A percentile compares a stretch with the other conserved stretches of the same genome.
These are phyloP conservation scores for Sugiyamaella boreocaroliniensis DNA, from an alignment of 805 yeast genomes.

Conservation along the genomic window DNA sequence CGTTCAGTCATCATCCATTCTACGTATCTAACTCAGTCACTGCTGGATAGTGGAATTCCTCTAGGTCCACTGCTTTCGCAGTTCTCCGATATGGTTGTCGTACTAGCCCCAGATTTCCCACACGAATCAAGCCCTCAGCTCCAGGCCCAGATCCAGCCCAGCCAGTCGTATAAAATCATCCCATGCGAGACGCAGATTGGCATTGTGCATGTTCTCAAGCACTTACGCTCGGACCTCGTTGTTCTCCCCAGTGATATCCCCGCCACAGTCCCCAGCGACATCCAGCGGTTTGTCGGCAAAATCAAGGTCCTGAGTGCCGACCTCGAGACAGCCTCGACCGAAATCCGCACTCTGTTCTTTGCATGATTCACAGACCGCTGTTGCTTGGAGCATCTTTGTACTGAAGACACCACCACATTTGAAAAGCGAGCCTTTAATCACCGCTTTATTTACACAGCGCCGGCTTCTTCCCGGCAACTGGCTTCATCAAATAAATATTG, in stretches of 20 bases:
- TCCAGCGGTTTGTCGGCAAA: conserved; percentile 14
- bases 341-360: conserved; percentile 15
- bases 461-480: too few species aligned
- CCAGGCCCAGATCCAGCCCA: conserved; percentile 19
- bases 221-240: conserved; percentile 35
- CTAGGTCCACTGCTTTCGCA: conserved; percentile 13
- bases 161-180: conserved; percentile 33
- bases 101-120: conserved; percentile 31
- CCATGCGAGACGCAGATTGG: conserved; percentile 45
- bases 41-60: conserved; percentile 17
- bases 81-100: conserved; percentile 27
- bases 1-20: not conserved
- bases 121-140: conserved; percentile 12
- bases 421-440: too few species aligned
- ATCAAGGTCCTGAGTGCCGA: conserved; percentile 14
- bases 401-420: too few species aligned
- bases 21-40: conserved; percentile 3
- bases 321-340: conserved; percentile 11
- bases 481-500: too few species aligned
- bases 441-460: too few species aligned
- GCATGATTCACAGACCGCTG: too few species aligned
- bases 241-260: conserved; percentile 19
- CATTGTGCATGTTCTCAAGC: conserved; percentile 50
- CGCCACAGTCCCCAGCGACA: conserved; percentile 10
- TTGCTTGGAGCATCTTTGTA: too few species aligned